Conservation (phyloP, 805 yeast genomes). For the Metschnikowia hibisci region DNA sequence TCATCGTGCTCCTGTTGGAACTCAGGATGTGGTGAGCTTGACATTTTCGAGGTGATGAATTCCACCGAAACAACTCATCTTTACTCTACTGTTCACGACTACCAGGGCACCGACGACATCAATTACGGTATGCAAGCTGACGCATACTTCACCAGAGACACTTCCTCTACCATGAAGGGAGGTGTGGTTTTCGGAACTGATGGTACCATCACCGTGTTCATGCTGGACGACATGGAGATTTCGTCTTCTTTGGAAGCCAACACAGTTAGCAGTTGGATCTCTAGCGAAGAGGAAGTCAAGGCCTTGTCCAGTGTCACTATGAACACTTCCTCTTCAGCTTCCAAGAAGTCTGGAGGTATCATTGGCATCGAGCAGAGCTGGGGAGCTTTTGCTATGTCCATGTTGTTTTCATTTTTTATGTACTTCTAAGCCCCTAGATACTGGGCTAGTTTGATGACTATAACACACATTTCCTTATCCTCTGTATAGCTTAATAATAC, state of each 20-base stretch:
- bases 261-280: constrained; percentile 46
- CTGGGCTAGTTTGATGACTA: constrained; percentile 4
- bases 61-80: constrained; percentile 51
- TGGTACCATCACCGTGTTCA: constrained; percentile 59
- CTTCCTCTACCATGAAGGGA: constrained; percentile 52
- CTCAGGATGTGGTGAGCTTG: constrained; percentile 77
- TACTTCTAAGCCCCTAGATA: constrained; percentile 7
- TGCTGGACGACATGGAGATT: constrained; percentile 51
- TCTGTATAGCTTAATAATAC: constrained; percentile 15
- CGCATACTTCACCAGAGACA: constrained; percentile 57
- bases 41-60: constrained; percentile 71
- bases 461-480: constrained; percentile 12
- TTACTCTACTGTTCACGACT: constrained; percentile 69
- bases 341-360: constrained; percentile 24
- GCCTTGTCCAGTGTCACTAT: constrained; percentile 25
- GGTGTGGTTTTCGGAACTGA: constrained; percentile 65
- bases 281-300: constrained; percentile 30
- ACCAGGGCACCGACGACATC: constrained; percentile 65
- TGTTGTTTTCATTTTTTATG: constrained; percentile 14
- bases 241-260: constrained; percentile 42
- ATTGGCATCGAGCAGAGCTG: constrained; percentile 12
- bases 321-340: constrained; percentile 19
- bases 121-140: constrained; percentile 54
- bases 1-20: constrained; percentile 72
- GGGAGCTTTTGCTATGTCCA: constrained; percentile 8